Percentiles rank a stretch among this genome's conserved stretches.
These are phyloP conservation scores for Lipomyces yamadae DNA, from an alignment of 805 yeast species.

Conservation along the genomic window DNA sequence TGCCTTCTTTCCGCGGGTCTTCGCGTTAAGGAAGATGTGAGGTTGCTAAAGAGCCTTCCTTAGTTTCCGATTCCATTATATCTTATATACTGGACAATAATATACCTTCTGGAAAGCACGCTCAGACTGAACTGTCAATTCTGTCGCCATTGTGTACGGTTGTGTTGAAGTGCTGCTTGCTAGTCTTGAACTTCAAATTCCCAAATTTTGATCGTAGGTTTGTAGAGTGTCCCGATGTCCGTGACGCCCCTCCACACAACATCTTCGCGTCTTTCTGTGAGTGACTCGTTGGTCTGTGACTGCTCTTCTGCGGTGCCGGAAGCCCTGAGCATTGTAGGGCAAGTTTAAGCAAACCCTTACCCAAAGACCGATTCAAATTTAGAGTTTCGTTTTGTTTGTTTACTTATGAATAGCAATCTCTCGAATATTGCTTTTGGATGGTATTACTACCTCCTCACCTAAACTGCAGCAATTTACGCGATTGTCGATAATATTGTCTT, in stretches of 20 bases:
- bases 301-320: not conserved
- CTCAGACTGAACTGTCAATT: slow-evolving; percentile 99
- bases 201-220: not conserved
- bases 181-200: not conserved
- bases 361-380: not conserved
- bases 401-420: not conserved
- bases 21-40: slow-evolving; percentile 99
- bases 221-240: not conserved
- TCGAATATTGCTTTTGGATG: no score
- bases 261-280: no score
- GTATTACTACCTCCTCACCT: not conserved
- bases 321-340: not conserved
- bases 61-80: not conserved
- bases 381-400: not conserved
- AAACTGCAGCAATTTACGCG: not conserved
- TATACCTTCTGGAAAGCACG: slow-evolving; percentile 99
- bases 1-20: slow-evolving; percentile 97
- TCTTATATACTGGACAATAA: slow-evolving; percentile 36
- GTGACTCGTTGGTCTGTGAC: not conserved
- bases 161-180: not conserved
- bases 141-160: slow-evolving; percentile 82
- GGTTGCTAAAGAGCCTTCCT: slow-evolving; percentile 73
- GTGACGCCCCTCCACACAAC: no score
- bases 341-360: not conserved
- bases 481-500: not conserved